Evolutionary conservation across 2,329 filamentous ascomycete genomes (phyloP).

Genomic region (Elsinoe necatrix): DNA sequence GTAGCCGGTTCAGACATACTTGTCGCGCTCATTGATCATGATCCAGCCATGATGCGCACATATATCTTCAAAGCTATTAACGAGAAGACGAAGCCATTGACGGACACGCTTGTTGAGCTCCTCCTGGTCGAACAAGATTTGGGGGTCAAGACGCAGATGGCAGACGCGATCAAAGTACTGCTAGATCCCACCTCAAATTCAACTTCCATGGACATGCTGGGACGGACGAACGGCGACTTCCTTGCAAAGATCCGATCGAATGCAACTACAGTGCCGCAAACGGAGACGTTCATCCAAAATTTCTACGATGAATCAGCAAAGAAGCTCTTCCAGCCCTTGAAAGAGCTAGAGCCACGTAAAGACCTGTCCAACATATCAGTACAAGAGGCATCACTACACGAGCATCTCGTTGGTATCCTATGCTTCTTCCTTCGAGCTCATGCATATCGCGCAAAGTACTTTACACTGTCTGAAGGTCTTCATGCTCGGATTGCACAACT

Average conservation of each 20-base stretch:
- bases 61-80: constrained; percentile 89
- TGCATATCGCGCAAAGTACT: constrained; percentile 75
- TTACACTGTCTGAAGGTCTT: constrained; percentile 72
- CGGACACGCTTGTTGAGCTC: constrained; percentile 86
- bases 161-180: constrained; percentile 88
- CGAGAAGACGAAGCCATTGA: constrained; percentile 76
- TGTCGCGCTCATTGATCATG: constrained; percentile 90
- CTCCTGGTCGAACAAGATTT: constrained; percentile 85
- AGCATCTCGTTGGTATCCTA: constrained; percentile 83
- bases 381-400: constrained; percentile 81
- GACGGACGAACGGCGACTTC: constrained; percentile 58
- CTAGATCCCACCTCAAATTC: constrained; percentile 63
- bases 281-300: constrained; percentile 73
- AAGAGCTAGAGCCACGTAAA: constrained; percentile 62
- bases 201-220: constrained; percentile 51
- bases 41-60: constrained; percentile 84
- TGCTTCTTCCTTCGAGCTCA: constrained; percentile 92
- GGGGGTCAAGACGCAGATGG: constrained; percentile 90
- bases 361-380: constrained; percentile 52
- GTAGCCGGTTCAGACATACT: constrained; percentile 91
- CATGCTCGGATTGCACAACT: constrained; percentile 74
- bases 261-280: constrained; percentile 53
- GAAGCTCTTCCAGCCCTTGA: constrained; percentile 77
- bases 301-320: constrained; percentile 86
- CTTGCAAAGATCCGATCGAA: constrained; percentile 50